Base-by-base conservation (phyloP, 73 alveolate genomes). In the Tetrahymena borealis region DNA sequence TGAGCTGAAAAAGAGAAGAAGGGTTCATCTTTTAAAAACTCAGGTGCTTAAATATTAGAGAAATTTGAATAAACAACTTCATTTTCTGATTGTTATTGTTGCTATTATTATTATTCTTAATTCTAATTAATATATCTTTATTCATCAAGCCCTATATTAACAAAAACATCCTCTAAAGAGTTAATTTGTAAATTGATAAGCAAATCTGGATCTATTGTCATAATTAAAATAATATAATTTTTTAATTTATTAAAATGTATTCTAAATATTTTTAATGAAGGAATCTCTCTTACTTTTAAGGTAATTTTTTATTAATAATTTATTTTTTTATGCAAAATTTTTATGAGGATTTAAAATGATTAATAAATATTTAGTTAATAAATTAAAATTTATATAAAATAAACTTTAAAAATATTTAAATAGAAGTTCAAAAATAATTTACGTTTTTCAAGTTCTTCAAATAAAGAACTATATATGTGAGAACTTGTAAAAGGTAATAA, bases 131-230 rank as follows among this genome's bases (percentile, higher is more conserved):
- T 77, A 11, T 78, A 78, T 78, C 78, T 92, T 9, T 78, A 40
- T 92, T 92, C 95, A 92, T 92, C 95, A 92, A 92, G 77, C 38
- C 95, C 95, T 37, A 92, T 92, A 39, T 92, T 92, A 38, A 92
- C 41, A n/a, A 92, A 92, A 8, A 92, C 95, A 78, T 92, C 95
- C 39, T 92, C 95, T 32, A 92, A 79, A 10, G 95, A 77, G 60
- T 92, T 92, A 7, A 79, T 31, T 36, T 38, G 41, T 12, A 92
- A 33, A 92, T 92, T 79, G 15, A 92, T 38, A n/a, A 36, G 40
- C 4, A 92, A 39, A 10, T 78, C 43, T 33, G 18, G 20, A 78
- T 92, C 38, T 91, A 90, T 31, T 90, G 38, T 2, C 39, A 31
- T n/a, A 15, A 90, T 39, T 90, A 90, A 18, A 18, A 36, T 78